Conservation (phyloP, 352 stramenopile genomes). For the Globisporangium barbulae region DNA sequence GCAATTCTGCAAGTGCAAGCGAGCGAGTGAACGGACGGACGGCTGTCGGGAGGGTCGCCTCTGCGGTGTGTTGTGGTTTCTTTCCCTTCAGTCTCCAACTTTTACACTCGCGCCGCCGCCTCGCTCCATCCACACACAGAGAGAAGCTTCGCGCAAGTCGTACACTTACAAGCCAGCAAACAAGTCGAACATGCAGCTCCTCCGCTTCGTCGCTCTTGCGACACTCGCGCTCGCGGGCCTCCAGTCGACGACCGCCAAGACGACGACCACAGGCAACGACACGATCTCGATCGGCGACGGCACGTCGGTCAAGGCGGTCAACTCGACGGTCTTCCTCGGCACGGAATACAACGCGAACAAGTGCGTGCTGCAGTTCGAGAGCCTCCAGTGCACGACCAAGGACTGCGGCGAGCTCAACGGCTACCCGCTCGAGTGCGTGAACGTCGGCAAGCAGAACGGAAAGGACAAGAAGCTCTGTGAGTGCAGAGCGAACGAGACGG, state of each 20-base stretch:
- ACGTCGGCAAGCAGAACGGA: constrained; percentile 54
- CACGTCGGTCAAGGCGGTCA: constrained; percentile 48
- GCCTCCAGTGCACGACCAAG: constrained; percentile 46
- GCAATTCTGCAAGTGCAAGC: no score
- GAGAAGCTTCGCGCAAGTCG: constrained; percentile 1
- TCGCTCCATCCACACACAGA: neutral
- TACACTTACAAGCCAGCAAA: constrained; percentile 8
- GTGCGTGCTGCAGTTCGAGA: constrained; percentile 70
- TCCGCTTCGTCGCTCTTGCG: constrained; percentile 10
- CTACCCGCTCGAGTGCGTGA: constrained; percentile 62
- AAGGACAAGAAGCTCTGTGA: constrained; percentile 68
- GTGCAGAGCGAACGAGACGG: constrained; percentile 36
- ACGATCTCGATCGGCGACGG: constrained; percentile 63
- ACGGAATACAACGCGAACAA: constrained; percentile 69
- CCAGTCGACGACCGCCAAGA: neutral
- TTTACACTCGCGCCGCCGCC: constrained; percentile 11
- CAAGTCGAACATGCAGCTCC: constrained; percentile 14
- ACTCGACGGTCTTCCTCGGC: constrained; percentile 51
- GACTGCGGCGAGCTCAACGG: constrained; percentile 69
- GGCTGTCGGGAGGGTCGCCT: no score
- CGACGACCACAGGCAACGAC: constrained; percentile 20
- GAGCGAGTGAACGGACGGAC: no score
- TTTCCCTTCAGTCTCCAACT: constrained; percentile 16
- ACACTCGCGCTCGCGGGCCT: constrained; percentile 15
- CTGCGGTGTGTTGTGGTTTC: neutral